Evolutionary conservation across 768 basidiomycete species (phyloP), one percentile per base, ranked within the genome.

Genomic region (Coprinopsis strossmayeri): DNA sequence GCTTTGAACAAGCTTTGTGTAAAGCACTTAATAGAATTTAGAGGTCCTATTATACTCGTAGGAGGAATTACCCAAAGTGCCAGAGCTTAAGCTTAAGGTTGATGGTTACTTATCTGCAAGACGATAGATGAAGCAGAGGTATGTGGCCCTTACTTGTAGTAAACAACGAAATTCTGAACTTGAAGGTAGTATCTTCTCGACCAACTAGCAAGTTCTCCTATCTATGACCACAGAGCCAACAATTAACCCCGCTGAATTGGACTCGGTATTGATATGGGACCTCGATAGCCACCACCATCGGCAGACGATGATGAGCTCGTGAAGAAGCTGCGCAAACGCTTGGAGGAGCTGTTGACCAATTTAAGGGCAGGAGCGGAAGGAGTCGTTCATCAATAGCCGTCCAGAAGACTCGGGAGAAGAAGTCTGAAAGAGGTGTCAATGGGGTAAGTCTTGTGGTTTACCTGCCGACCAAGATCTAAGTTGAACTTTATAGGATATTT

Each of bases 201-300:
- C 35, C 35, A 38, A 18, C 35, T 38, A 10, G 35, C 17, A 38
- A 11, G 35, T 38, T 17, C 35, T 17, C 35, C 35, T 11, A 10
- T 9, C 35, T 5, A 18, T 11, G 18, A 5, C 5, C 5, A 38
- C 9, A 18, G 17, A 9, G 35, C 9, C 15, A 32, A 32, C 30
- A 11, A 5, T 18, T 18, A 17, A 38, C 17, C 5, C 17, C 35
- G 35, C 18, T 18, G 35, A 38, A 11, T 38, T 32, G 15, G 15
- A 32, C 15, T 32, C n/a, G 30, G 30, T 15, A 32, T 32, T 32
- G 30, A 32, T n/a, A n/a, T n/a, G n/a, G n/a, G n/a, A n/a, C n/a
- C n/a, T n/a, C n/a, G n/a, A 45, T 44, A 70, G 70, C 67, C 67
- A 11, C 67, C 69, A 1, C 69, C 69, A 4, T 65, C 63, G 24